These are phyloP conservation scores for Ophiosphaerella korrae DNA, from an alignment of 2,329 filamentous ascomycete genomes.

Conservation along the genomic window DNA sequence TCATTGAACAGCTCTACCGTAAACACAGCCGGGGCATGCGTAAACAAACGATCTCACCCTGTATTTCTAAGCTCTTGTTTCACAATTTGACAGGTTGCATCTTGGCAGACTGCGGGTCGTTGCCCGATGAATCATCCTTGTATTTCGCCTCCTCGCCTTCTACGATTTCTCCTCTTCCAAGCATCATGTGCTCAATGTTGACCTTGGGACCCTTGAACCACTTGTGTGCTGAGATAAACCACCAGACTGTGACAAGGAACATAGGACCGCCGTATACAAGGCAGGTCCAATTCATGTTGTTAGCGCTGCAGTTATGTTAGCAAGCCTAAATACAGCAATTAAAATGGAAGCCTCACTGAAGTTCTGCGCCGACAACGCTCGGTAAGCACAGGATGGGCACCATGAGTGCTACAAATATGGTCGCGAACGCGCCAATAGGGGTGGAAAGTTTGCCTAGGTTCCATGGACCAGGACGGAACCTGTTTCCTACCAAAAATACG, in stretches of 20 bases:
- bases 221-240: slow-evolving; percentile 65
- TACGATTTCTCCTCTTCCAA: slow-evolving; percentile 47
- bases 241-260: slow-evolving; percentile 65
- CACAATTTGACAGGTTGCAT: not conserved
- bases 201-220: slow-evolving; percentile 76
- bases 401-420: slow-evolving; percentile 67
- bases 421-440: slow-evolving; percentile 62
- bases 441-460: slow-evolving; percentile 66
- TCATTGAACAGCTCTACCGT: not conserved
- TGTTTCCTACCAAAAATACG: slow-evolving; percentile 64
- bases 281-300: slow-evolving; percentile 71
- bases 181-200: slow-evolving; percentile 64
- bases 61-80: not conserved
- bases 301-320: slow-evolving; percentile 40
- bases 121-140: slow-evolving; percentile 8
- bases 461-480: slow-evolving; percentile 72
- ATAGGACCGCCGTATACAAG: slow-evolving; percentile 70
- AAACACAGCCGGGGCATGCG: not conserved
- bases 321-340: not conserved
- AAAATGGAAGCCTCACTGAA: slow-evolving; percentile 50
- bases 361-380: slow-evolving; percentile 59
- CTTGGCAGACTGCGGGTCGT: slow-evolving; percentile 1
- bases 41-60: not conserved
- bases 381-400: slow-evolving; percentile 72
- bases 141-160: slow-evolving; percentile 36